phyloP scores from a whole-genome alignment of 2,329 filamentous ascomycete species.

The Geosmithia morbida region DNA sequence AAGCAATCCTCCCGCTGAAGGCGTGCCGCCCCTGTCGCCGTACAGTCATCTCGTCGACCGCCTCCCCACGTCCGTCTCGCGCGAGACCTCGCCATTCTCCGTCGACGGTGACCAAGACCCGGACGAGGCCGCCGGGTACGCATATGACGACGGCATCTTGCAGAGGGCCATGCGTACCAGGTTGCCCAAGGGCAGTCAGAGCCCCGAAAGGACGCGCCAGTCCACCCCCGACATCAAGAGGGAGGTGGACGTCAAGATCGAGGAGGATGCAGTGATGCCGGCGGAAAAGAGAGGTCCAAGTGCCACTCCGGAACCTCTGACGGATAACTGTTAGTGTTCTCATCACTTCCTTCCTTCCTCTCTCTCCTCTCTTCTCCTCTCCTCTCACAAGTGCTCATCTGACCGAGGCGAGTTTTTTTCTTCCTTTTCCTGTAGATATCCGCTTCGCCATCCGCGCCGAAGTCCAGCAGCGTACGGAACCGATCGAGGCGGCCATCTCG shows the following conservation, averaged over 20 bases:
- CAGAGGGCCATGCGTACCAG: constrained; percentile 38
- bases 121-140: constrained; percentile 8
- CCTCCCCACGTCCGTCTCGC: constrained; percentile 2
- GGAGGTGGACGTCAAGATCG: constrained; percentile 12
- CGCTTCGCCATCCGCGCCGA: constrained; percentile 79
- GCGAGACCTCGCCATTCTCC: constrained; percentile 10
- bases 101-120: constrained; percentile 12
- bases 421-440: constrained; percentile 68
- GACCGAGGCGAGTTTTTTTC: too few species aligned
- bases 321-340: constrained; percentile 36
- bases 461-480: constrained; percentile 74
- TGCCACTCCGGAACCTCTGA: constrained; percentile 8
- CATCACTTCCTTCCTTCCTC: constrained; percentile 4
- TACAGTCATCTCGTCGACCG: neutral
- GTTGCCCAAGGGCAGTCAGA: constrained; percentile 39
- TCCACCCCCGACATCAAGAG: constrained; percentile 33
- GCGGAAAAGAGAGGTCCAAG: constrained; percentile 15
- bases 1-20: constrained; percentile 34
- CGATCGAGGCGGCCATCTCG: constrained; percentile 59
- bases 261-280: constrained; percentile 14
- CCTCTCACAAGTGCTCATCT: too few species aligned
- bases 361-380: constrained; percentile 3
- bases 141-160: constrained; percentile 24
- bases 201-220: constrained; percentile 34
- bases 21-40: constrained; percentile 13